These are phyloP conservation scores for Hanseniaspora occidentalis DNA, from an alignment of 805 yeast genomes.

Conservation along the genomic window DNA sequence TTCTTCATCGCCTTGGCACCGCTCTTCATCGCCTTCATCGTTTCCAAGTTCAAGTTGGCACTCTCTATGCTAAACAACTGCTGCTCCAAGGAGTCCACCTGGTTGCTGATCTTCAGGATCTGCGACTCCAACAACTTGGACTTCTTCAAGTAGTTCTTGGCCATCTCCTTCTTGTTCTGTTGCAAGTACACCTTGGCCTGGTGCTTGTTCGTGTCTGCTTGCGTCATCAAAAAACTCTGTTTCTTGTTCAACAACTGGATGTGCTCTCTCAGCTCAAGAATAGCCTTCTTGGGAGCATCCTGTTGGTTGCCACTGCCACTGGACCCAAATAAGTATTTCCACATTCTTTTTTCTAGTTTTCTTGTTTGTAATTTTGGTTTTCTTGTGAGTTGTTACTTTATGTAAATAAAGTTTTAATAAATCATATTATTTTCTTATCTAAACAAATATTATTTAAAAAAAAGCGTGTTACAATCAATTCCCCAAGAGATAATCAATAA, in stretches of 20 bases:
- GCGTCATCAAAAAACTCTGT: conserved; percentile 66
- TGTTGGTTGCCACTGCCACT: conserved; percentile 14
- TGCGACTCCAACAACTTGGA: conserved; percentile 75
- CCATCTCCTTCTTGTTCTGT: conserved; percentile 50
- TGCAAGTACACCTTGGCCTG: conserved; percentile 68
- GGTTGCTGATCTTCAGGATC: conserved; percentile 69
- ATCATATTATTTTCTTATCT: no score
- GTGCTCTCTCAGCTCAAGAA: conserved; percentile 79
- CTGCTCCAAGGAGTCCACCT: conserved; percentile 79
- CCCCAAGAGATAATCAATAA: no score
- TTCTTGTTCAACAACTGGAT: conserved; percentile 79
- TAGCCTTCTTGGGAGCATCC: conserved; percentile 87
- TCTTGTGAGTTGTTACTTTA: background rate
- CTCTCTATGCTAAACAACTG: conserved; percentile 85
- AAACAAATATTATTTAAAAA: no score
- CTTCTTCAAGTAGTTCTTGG: conserved; percentile 77
- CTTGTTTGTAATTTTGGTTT: background rate
- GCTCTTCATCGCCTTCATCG: conserved; percentile 97
- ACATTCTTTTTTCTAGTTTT: conserved; percentile 2
- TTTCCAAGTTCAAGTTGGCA: conserved; percentile 92
- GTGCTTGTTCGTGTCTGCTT: conserved; percentile 68
- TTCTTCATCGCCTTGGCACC: conserved; percentile 95
- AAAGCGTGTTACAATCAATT: background rate
- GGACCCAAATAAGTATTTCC: conserved; percentile 6
- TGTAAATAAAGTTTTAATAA: no score